Evolutionary conservation across 1,139 yeast species (phyloP), one percentile per base, ranked within the genome.

Genomic region (Nadsonia starkeyi-henricii): DNA sequence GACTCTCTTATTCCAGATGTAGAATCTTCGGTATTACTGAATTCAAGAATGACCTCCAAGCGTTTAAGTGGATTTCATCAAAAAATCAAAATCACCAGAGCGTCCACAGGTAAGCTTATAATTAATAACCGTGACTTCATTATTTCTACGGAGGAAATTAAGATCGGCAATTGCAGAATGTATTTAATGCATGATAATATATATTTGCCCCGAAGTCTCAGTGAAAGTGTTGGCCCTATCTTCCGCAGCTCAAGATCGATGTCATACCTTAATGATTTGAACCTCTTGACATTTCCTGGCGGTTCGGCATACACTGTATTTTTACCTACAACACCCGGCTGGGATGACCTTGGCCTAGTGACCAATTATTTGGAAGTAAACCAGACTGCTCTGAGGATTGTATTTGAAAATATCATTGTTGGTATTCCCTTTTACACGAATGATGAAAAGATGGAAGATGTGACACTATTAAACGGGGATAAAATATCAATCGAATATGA

Each of bases 281-380:
- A 66, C 7, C 55, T 79, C 39, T 57, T 75, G 23, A 69, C 71
- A 47, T 67, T 77, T 26, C 63, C 69, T 2, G 61, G 62, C 12
- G 75, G 78, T 49, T 63, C 65, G 19, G 94, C 95, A 0, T 85
- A 85, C 66, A 78, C 96, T 0, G 67, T 82, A 0, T 77, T 91
- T 48, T 65, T 89, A 42, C 98, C 97, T 0, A 81, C 91, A 52
- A 79, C 85, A 23, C 65, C 70, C 26, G 77, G 93, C 0, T 89
- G 96, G 96, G 72, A 73, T 19, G 63, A 68, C 2, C 69, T 81
- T 36, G 88, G 81, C 1, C 67, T 91, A 42, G 74, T 80, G 1
- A 67, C 77, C 45, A 74, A 74, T 44, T 83, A 81, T 59, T 62
- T 91, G 43, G 72, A 76, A 51, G 52, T 65, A 1, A 75, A 85